Evolutionary conservation across 257 asterid species (phyloP).

Genomic region (Solanum ossicruentum): DNA sequence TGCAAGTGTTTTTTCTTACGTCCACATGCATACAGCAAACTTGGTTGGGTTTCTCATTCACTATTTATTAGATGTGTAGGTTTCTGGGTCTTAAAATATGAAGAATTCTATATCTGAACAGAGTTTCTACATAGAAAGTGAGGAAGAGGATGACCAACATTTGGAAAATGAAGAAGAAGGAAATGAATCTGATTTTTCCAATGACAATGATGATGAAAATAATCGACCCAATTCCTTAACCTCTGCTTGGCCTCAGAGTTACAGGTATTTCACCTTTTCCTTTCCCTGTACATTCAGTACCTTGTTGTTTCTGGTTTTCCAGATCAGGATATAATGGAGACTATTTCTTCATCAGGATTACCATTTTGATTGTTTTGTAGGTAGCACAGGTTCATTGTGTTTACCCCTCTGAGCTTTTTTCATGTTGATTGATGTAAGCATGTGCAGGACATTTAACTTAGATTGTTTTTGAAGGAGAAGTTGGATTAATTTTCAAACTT

Average conservation of each 20-base stretch:
- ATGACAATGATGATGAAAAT: slow-evolving; percentile 19
- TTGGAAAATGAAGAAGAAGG: slow-evolving; percentile 22
- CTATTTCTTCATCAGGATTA: not conserved
- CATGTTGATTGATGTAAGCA: not conserved
- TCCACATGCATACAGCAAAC: not conserved
- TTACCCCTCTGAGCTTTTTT: not conserved
- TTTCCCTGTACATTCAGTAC: not conserved
- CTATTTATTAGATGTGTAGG: not conserved
- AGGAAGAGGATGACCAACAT: slow-evolving; percentile 52
- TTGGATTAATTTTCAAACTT: not conserved
- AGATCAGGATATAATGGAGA: not conserved
- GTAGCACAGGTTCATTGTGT: not conserved
- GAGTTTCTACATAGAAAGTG: slow-evolving; percentile 79
- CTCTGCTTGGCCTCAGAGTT: slow-evolving; percentile 92
- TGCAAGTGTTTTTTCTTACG: not conserved
- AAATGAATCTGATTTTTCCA: slow-evolving; percentile 56
- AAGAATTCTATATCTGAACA: slow-evolving; percentile 67
- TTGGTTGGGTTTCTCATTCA: not conserved
- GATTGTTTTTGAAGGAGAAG: not conserved
- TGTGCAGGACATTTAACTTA: not conserved
- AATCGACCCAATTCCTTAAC: slow-evolving; percentile 25
- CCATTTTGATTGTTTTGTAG: not conserved
- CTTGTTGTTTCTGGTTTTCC: not conserved
- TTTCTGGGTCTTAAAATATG: slow-evolving; percentile 28
- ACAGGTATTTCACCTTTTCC: slow-evolving; percentile 32